These are phyloP conservation scores for Asterella californica DNA, from an alignment of 225 moss, liverwort and hornwort species.

Conservation along the genomic window DNA sequence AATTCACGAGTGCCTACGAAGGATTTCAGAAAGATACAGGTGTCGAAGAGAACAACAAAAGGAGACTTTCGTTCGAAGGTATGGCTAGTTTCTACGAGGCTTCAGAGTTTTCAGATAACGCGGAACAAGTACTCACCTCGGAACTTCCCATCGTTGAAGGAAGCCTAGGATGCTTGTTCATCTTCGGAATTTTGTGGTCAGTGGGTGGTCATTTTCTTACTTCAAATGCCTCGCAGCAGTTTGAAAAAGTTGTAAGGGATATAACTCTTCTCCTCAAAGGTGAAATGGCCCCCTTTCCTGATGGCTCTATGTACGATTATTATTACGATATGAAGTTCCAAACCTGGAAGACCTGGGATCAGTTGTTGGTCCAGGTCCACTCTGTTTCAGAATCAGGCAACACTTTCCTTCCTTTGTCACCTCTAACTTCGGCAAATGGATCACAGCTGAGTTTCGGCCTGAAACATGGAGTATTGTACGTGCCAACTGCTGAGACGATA, in stretches of 20 bases:
- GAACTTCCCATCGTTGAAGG: slow-evolving; percentile 13
- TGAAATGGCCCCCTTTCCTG: slow-evolving; percentile 26
- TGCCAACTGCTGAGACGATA: slow-evolving; percentile 43
- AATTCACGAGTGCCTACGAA: slow-evolving; percentile 22
- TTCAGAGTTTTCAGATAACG: slow-evolving; percentile 10
- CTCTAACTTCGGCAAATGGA: slow-evolving; percentile 17
- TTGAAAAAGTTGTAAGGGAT: slow-evolving; percentile 43
- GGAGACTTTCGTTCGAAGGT: background rate
- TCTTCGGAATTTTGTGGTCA: slow-evolving; percentile 51
- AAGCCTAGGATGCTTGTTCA: slow-evolving; percentile 31
- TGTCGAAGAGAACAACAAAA: background rate
- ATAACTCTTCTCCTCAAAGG: slow-evolving; percentile 11
- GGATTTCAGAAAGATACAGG: slow-evolving; percentile 15
- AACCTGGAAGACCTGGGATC: slow-evolving; percentile 46
- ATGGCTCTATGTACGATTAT: slow-evolving; percentile 39
- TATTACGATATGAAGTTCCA: slow-evolving; percentile 37
- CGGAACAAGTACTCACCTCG: background rate
- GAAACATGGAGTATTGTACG: slow-evolving; percentile 34
- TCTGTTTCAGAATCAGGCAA: slow-evolving; percentile 10
- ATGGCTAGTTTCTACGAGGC: background rate
- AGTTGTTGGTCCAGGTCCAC: slow-evolving; percentile 22
- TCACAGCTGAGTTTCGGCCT: slow-evolving; percentile 30
- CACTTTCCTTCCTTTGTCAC: slow-evolving; percentile 5
- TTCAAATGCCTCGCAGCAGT: slow-evolving; percentile 21
- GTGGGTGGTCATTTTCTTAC: slow-evolving; percentile 34